phyloP scores from a whole-genome alignment of 495 filamentous ascomycete species.

The Chaetomium fimeti region DNA sequence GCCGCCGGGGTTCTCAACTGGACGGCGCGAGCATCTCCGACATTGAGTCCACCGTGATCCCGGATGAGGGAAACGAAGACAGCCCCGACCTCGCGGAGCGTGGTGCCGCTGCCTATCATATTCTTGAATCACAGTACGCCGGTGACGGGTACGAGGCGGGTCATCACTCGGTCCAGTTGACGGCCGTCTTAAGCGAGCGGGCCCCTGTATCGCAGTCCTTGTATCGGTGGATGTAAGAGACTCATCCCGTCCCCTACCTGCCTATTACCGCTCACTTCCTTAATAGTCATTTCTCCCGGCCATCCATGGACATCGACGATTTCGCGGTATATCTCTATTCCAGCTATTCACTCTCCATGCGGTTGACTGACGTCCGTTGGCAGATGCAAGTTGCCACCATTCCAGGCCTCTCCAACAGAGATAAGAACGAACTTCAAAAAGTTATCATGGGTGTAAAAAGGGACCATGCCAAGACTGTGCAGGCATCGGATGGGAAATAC shows the following conservation, averaged over 20 bases:
- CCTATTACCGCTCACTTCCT: background rate
- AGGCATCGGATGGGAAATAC: slow-evolving; percentile 28
- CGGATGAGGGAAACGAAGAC: background rate
- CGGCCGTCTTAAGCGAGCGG: background rate
- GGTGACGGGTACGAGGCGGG: slow-evolving; percentile 11
- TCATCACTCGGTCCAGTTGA: background rate
- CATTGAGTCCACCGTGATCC: background rate
- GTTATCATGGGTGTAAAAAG: slow-evolving; percentile 1
- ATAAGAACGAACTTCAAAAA: background rate
- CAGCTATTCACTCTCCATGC: no score
- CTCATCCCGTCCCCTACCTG: background rate
- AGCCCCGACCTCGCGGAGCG: background rate
- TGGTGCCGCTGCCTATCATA: background rate
- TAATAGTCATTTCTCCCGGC: slow-evolving; percentile 4
- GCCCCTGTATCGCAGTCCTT: slow-evolving; percentile 2
- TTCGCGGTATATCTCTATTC: background rate
- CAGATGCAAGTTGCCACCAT: slow-evolving; percentile 2
- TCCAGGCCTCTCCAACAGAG: slow-evolving; percentile 5
- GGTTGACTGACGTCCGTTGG: background rate
- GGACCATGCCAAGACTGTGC: slow-evolving; percentile 30
- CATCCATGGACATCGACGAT: slow-evolving; percentile 21
- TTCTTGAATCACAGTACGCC: slow-evolving; percentile 11
- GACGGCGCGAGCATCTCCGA: background rate
- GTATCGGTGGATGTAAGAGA: slow-evolving; percentile 19
- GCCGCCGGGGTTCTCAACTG: background rate